Evolutionary conservation across 1,284 basidiomycete species (phyloP).

Genomic region (Cryptococcus floricola): DNA sequence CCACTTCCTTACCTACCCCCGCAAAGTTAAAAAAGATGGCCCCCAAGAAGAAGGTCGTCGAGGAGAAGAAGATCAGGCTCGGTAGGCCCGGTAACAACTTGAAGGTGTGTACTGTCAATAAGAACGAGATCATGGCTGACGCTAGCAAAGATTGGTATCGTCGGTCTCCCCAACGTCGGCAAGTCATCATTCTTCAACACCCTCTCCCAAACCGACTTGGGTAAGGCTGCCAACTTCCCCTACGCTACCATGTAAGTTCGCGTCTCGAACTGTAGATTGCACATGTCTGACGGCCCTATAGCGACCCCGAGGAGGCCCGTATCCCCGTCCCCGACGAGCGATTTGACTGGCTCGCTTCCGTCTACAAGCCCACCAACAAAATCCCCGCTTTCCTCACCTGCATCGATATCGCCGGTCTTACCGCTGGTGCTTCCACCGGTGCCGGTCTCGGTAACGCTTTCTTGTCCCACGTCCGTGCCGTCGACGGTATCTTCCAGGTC

Average conservation of each 20-base stretch:
- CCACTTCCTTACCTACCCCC: conserved; percentile 13
- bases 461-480: conserved; percentile 93
- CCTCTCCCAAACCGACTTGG: conserved; percentile 85
- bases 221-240: conserved; percentile 96
- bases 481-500: conserved; percentile 99
- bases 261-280: not conserved
- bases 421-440: conserved; percentile 93
- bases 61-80: conserved; percentile 79
- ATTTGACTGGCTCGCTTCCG: conserved; percentile 88
- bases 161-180: conserved; percentile 91
- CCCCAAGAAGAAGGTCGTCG: conserved; percentile 65
- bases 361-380: conserved; percentile 84
- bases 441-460: conserved; percentile 98
- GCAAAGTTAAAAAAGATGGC: conserved; percentile 62
- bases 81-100: conserved; percentile 86
- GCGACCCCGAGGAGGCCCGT: conserved; percentile 71
- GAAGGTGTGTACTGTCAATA: conserved; percentile 33
- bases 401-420: conserved; percentile 98
- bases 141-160: conserved; percentile 81
- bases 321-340: conserved; percentile 95
- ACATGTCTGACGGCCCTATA: conserved; percentile 2
- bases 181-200: conserved; percentile 95
- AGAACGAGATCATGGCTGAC: not conserved
- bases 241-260: conserved; percentile 81
- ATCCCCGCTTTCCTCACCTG: conserved; percentile 95